Conservation (phyloP, 2,329 filamentous ascomycete genomes). For the Byssochlamys sp. region DNA sequence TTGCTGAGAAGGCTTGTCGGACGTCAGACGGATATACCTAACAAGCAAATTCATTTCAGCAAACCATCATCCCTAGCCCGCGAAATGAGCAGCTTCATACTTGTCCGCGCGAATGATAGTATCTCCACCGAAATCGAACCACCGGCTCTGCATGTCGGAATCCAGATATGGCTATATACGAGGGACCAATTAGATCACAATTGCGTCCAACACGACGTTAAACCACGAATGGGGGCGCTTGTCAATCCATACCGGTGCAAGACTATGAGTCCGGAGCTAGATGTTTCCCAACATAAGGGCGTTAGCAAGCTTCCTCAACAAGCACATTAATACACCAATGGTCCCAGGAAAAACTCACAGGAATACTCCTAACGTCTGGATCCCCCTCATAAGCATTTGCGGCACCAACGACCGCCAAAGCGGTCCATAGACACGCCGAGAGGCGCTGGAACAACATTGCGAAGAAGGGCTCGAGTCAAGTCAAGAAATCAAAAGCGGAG, state of each 20-base stretch:
- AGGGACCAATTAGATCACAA: constrained; percentile 4
- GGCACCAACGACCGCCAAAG: constrained; percentile 21
- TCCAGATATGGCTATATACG: constrained; percentile 76
- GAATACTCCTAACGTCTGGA: constrained; percentile 54
- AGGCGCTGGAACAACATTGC: constrained; percentile 26
- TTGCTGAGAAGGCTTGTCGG: constrained; percentile 78
- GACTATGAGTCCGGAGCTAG: constrained; percentile 77
- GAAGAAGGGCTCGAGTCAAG: not conserved
- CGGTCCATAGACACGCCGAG: constrained; percentile 26
- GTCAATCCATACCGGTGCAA: constrained; percentile 57
- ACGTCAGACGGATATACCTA: constrained; percentile 85
- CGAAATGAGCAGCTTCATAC: constrained; percentile 18
- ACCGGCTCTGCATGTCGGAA: constrained; percentile 93
- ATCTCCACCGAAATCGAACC: constrained; percentile 98
- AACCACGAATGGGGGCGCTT: not conserved
- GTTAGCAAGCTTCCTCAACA: constrained; percentile 6
- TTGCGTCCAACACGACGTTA: not conserved
- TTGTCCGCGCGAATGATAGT: constrained; percentile 68
- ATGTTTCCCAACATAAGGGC: constrained; percentile 2
- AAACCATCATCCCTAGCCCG: not conserved
- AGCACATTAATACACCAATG: constrained; percentile 2
- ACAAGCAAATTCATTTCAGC: constrained; percentile 6
- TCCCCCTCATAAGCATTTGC: constrained; percentile 39
- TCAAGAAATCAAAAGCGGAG: not conserved
- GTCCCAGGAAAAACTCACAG: constrained; percentile 39